Percentiles rank a stretch among this genome's conserved stretches.
phyloP scores from a whole-genome alignment of 148 eudicot genomes.

The Rhododendron kiyosumense region DNA sequence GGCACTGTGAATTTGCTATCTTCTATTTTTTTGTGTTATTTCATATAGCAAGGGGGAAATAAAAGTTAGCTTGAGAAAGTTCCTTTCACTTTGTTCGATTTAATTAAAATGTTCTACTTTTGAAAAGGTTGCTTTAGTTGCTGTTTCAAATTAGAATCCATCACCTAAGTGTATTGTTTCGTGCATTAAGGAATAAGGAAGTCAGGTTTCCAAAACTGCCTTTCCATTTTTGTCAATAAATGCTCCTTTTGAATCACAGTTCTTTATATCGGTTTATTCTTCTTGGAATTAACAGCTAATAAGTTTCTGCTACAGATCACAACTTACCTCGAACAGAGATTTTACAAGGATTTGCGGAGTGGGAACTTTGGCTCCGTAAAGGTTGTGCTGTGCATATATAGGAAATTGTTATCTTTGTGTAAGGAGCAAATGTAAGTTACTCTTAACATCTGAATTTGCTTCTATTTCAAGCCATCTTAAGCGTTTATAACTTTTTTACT shows the following conservation, averaged over 20 bases:
- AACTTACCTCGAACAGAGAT: slow-evolving; percentile 67
- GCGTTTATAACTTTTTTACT: not conserved
- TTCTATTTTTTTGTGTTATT: not conserved
- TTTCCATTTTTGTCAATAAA: not conserved
- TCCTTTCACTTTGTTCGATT: not conserved
- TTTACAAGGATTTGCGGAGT: slow-evolving; percentile 83
- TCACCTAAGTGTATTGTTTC: not conserved
- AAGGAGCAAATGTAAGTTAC: slow-evolving; percentile 91
- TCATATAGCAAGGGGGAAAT: not conserved
- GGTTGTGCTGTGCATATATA: slow-evolving; percentile 62
- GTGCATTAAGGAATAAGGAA: not conserved
- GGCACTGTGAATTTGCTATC: not conserved
- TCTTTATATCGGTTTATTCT: not conserved
- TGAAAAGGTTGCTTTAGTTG: not conserved
- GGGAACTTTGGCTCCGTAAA: slow-evolving; percentile 67
- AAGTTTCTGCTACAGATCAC: slow-evolving; percentile 51
- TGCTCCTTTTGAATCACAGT: not conserved
- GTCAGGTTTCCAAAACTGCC: not conserved
- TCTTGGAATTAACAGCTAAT: not conserved
- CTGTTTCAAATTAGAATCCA: not conserved
- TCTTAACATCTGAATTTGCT: not conserved
- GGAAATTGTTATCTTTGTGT: slow-evolving; percentile 74
- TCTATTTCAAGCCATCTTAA: slow-evolving; percentile 10
- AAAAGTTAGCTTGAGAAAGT: not conserved
- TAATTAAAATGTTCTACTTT: not conserved